Conservation (phyloP, 306 rosid genomes). For the Cucurbita pepo region DNA sequence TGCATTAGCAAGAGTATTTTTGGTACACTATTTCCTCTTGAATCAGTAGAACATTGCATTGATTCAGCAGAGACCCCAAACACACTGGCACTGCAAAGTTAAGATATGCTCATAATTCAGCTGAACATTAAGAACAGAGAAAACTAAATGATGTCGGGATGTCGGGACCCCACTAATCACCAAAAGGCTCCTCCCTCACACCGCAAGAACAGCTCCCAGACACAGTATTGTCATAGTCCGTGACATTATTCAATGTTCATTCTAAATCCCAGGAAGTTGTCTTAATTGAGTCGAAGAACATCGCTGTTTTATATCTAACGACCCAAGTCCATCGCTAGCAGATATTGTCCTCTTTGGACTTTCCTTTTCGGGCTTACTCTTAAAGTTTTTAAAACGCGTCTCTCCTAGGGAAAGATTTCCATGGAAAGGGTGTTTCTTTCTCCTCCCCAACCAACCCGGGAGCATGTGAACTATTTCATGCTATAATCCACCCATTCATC, state of each 20-base stretch:
- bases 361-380: too few species aligned
- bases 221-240: background rate
- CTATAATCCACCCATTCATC: background rate
- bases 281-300: background rate
- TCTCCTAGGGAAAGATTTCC: too few species aligned
- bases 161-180: background rate
- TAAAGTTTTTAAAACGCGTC: too few species aligned
- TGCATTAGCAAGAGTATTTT: slow-evolving; percentile 83
- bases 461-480: background rate
- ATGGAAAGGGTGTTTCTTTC: too few species aligned
- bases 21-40: slow-evolving; percentile 84
- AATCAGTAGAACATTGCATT: slow-evolving; percentile 80
- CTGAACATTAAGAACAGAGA: slow-evolving; percentile 8
- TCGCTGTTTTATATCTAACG: too few species aligned
- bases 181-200: background rate
- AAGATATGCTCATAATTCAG: slow-evolving; percentile 4
- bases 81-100: slow-evolving; percentile 54
- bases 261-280: background rate
- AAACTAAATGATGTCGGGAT: background rate
- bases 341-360: too few species aligned
- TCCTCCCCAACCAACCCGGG: too few species aligned
- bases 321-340: too few species aligned
- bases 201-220: background rate
- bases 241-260: background rate
- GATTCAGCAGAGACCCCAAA: slow-evolving; percentile 96